phyloP scores from a whole-genome alignment of 2,329 filamentous ascomycete species.

The Fusarium vanettenii region DNA sequence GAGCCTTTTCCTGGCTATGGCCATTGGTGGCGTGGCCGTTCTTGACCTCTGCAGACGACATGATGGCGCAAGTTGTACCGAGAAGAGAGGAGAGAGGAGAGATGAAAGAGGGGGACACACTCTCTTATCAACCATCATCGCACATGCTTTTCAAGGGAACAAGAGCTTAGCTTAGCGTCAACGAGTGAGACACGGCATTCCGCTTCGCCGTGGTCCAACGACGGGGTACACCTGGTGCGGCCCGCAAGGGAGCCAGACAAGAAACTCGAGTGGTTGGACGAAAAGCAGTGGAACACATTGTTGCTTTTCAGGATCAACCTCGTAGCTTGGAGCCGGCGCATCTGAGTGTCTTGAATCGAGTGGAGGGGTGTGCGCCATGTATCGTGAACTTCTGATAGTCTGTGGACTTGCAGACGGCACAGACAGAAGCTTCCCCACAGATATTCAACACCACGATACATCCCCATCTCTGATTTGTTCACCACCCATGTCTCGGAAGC shows the following conservation, averaged over 20 bases:
- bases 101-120: background rate
- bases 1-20: constrained; percentile 25
- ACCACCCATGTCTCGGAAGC: constrained; percentile 13
- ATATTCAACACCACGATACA: background rate
- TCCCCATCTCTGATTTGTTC: background rate
- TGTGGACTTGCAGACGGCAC: background rate
- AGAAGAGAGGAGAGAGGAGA: background rate
- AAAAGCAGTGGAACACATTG: constrained; percentile 27
- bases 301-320: constrained; percentile 33
- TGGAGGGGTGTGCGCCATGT: background rate
- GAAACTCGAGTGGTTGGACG: constrained; percentile 27
- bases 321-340: constrained; percentile 11
- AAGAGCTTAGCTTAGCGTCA: constrained; percentile 8
- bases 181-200: constrained; percentile 37
- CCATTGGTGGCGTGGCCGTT: constrained; percentile 43
- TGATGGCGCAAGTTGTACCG: constrained; percentile 17
- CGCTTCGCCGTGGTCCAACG: constrained; percentile 10
- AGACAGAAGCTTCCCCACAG: background rate
- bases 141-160: constrained; percentile 1
- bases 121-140: constrained; percentile 13
- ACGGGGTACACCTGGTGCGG: background rate
- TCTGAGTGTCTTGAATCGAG: background rate
- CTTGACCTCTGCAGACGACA: constrained; percentile 37
- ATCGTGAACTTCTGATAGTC: background rate
- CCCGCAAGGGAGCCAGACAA: background rate